Conservation (phyloP, 306 rosid species). For the Vicia faba region DNA sequence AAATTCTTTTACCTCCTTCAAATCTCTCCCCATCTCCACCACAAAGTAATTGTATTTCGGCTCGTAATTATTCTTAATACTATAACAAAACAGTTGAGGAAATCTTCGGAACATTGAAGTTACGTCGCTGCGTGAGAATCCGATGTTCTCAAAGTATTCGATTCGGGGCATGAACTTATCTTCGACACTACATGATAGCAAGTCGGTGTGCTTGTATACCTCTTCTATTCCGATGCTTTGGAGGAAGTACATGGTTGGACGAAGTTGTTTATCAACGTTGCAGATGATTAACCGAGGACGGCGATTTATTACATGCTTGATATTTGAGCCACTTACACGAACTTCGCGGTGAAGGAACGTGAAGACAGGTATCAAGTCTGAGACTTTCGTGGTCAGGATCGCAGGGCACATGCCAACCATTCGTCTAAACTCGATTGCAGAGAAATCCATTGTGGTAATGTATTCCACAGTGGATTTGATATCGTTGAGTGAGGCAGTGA, state of each 20-base stretch:
- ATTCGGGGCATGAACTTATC: slow-evolving; percentile 74
- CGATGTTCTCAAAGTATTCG: slow-evolving; percentile 69
- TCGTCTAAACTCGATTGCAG: slow-evolving; percentile 62
- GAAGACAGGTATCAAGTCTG: slow-evolving; percentile 65
- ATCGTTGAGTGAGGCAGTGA: slow-evolving; percentile 57
- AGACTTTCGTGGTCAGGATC: slow-evolving; percentile 60
- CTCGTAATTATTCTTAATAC: slow-evolving; percentile 70
- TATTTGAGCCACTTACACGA: slow-evolving; percentile 52
- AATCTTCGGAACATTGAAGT: slow-evolving; percentile 67
- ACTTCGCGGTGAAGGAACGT: slow-evolving; percentile 81
- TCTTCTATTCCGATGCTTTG: slow-evolving; percentile 78
- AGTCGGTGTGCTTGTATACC: slow-evolving; percentile 63
- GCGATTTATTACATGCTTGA: slow-evolving; percentile 66
- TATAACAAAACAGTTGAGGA: slow-evolving; percentile 79
- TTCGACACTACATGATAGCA: slow-evolving; percentile 81
- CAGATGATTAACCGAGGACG: slow-evolving; percentile 82
- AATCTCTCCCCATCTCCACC: slow-evolving; percentile 85
- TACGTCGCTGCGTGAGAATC: slow-evolving; percentile 65
- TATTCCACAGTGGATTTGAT: slow-evolving; percentile 66
- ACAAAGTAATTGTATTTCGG: slow-evolving; percentile 84
- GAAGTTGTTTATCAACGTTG: slow-evolving; percentile 67
- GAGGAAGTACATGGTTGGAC: slow-evolving; percentile 90
- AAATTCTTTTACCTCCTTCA: slow-evolving; percentile 80
- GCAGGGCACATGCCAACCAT: slow-evolving; percentile 80
- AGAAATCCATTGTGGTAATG: slow-evolving; percentile 60